phyloP scores from a whole-genome alignment of 1,284 basidiomycete genomes.

The Trametes pubescens region DNA sequence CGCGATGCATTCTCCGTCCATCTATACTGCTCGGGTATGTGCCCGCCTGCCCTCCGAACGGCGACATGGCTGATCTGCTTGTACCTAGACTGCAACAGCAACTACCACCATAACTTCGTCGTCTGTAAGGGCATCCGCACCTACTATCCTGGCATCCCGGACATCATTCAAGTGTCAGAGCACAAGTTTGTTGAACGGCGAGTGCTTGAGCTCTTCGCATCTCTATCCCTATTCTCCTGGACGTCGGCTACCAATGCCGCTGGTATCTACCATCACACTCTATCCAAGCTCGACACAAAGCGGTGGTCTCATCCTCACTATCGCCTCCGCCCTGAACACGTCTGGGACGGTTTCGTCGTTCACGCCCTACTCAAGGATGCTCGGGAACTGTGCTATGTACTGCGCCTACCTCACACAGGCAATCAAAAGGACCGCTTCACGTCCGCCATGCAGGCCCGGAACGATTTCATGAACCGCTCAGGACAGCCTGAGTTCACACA shows the following conservation, averaged over 20 bases:
- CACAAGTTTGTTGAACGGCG: constrained; percentile 2
- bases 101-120: no score
- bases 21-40: no score
- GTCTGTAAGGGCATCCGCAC: no score
- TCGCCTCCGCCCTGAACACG: constrained; percentile 37
- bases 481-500: constrained; percentile 41
- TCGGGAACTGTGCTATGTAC: constrained; percentile 10
- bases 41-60: no score
- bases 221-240: constrained; percentile 5
- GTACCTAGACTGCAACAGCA: no score
- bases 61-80: no score
- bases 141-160: constrained; percentile 1
- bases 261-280: not conserved
- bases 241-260: constrained; percentile 13
- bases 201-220: not conserved
- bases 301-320: not conserved
- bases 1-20: no score
- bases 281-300: not conserved
- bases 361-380: constrained; percentile 37
- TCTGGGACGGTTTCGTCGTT: constrained; percentile 44
- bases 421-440: constrained; percentile 25
- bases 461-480: constrained; percentile 11
- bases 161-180: not conserved
- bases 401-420: constrained; percentile 37
- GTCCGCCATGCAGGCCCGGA: constrained; percentile 10